These are phyloP conservation scores for Jamesozyma spencerorum DNA, from an alignment of 805 yeast genomes.

Conservation along the genomic window DNA sequence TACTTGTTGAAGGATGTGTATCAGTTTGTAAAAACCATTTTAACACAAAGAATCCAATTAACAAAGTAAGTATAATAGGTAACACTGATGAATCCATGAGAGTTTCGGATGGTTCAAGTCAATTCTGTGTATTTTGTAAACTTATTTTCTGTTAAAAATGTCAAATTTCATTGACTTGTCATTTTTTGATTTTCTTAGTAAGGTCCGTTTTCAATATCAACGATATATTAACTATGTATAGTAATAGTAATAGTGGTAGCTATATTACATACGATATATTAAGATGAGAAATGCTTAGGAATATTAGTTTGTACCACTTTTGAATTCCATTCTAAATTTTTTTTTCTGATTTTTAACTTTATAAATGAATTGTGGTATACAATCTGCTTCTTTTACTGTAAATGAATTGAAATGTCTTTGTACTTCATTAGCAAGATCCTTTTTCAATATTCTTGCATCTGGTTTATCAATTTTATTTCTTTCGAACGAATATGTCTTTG, in stretches of 20 bases:
- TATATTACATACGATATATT: background rate
- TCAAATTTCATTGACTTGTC: background rate
- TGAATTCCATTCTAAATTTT: conserved; percentile 35
- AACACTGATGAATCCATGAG: conserved; percentile 6
- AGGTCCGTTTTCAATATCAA: too few relatives aligned
- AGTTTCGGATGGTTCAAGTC: too few relatives aligned
- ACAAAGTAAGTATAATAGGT: conserved; percentile 11
- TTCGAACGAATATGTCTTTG: conserved; percentile 41
- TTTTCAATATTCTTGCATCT: conserved; percentile 42
- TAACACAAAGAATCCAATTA: conserved; percentile 48
- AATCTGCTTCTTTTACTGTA: conserved; percentile 70
- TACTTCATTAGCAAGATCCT: conserved; percentile 49
- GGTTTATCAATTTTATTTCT: conserved; percentile 16
- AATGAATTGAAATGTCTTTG: conserved; percentile 57
- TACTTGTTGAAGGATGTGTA: conserved; percentile 32
- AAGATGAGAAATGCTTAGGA: background rate
- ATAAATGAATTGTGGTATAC: conserved; percentile 80
- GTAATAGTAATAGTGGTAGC: too few relatives aligned
- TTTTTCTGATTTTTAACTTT: conserved; percentile 63
- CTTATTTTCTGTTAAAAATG: background rate
- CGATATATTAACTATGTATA: too few relatives aligned
- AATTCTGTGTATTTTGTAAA: too few relatives aligned
- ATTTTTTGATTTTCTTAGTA: too few relatives aligned
- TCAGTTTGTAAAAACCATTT: conserved; percentile 61
- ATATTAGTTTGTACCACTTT: background rate